A percentile compares a stretch with the other conserved stretches of the same genome.
phyloP scores from a whole-genome alignment of 1,139 yeast genomes.

The Debaryomyces psychrophilus region DNA sequence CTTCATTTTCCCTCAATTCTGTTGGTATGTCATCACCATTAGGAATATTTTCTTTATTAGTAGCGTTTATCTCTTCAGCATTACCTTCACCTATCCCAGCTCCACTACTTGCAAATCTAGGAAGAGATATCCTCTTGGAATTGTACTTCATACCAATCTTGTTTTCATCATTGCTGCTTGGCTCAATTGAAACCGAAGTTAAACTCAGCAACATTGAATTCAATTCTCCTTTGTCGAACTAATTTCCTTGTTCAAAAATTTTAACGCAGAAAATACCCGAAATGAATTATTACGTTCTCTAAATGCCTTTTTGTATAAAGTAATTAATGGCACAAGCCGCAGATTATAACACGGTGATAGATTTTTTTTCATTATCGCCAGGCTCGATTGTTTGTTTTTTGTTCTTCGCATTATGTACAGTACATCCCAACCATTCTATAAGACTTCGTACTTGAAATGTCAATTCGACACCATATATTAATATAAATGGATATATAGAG shows the following conservation, averaged over 20 bases:
- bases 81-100: not conserved
- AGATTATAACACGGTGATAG: not conserved
- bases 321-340: not conserved
- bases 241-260: not conserved
- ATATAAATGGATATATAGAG: too few species aligned
- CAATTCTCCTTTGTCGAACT: not conserved
- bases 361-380: not conserved
- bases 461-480: too few species aligned
- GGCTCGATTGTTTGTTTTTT: constrained; percentile 3
- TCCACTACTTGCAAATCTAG: not conserved
- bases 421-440: not conserved
- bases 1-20: constrained; percentile 2
- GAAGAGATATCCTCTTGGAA: constrained; percentile 9
- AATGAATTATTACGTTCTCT: not conserved
- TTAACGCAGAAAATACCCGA: not conserved
- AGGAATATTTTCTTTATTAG: constrained; percentile 7
- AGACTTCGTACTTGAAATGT: not conserved
- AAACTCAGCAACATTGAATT: constrained; percentile 5
- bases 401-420: constrained; percentile 5
- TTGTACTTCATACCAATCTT: constrained; percentile 2
- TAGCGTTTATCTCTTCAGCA: not conserved
- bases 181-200: constrained; percentile 2
- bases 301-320: not conserved
- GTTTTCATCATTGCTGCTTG: not conserved
- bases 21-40: not conserved